Evolutionary conservation across 495 filamentous ascomycete species (phyloP).

Genomic region (Annulohypoxylon nitens): DNA sequence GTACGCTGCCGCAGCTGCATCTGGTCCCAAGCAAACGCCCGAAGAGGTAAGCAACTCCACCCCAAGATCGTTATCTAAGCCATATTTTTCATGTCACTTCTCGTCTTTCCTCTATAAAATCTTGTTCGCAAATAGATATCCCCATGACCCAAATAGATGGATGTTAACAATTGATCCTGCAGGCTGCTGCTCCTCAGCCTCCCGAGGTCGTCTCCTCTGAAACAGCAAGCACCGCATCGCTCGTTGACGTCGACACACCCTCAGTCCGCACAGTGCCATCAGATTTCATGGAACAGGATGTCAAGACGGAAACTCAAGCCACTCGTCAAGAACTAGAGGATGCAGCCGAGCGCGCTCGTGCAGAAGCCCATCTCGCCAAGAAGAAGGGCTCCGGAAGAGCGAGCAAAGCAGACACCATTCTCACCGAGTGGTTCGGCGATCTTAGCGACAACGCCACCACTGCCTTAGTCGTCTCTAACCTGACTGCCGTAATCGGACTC

Average conservation of each 20-base stretch:
- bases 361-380: slow-evolving; percentile 64
- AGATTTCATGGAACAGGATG: slow-evolving; percentile 70
- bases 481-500: slow-evolving; percentile 59
- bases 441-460: slow-evolving; percentile 52
- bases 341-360: slow-evolving; percentile 56
- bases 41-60: slow-evolving; percentile 68
- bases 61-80: not conserved
- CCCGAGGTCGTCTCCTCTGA: slow-evolving; percentile 72
- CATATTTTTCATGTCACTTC: not conserved
- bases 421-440: slow-evolving; percentile 53
- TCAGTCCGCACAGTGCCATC: slow-evolving; percentile 78
- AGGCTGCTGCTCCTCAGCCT: slow-evolving; percentile 74
- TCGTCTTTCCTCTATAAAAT: not conserved
- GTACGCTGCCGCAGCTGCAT: slow-evolving; percentile 80
- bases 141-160: slow-evolving; percentile 14
- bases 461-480: slow-evolving; percentile 56
- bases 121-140: not conserved
- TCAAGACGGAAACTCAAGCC: slow-evolving; percentile 81
- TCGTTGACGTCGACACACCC: slow-evolving; percentile 82
- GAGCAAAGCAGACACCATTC: slow-evolving; percentile 55
- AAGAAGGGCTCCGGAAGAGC: slow-evolving; percentile 60
- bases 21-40: slow-evolving; percentile 78
- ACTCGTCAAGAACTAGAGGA: slow-evolving; percentile 60
- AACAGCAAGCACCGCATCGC: slow-evolving; percentile 67
- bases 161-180: slow-evolving; percentile 16